Base-by-base conservation (phyloP, 2,329 filamentous ascomycete species). In the Paecilomyces dactylethromorphus region DNA sequence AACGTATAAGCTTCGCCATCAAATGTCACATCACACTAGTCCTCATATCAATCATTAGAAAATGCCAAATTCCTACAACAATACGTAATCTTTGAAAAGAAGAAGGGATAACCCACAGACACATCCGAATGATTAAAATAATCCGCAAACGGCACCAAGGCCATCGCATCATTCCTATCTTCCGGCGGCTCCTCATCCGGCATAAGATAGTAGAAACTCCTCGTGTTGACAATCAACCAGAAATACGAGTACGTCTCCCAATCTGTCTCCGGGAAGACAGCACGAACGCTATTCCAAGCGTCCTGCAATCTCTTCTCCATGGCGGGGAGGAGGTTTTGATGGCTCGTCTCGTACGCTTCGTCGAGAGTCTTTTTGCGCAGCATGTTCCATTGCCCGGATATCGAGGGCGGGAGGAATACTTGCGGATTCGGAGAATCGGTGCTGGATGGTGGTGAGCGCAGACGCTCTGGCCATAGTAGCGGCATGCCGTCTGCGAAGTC, bases 401-500 rank as follows among this genome's bases (percentile, higher is more conserved):
- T 69, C 4, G 70, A 74, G 1, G 76, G 71, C 1, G 76, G 71
- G 3, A 77, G 66, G 24, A 68, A 54, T 54, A 61, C 62, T 1
- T 55, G 13, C 5, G 59, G 31, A 32, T 6, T 63, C 39, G 63
- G 68, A 60, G 68, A 68, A 60, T 66, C 65, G 22, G 71, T 71
- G 53, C n/a, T 57, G 76, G 77, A 1, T 80, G 68, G 29, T 68
- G 69, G 58, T 64, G 64, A 64, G 75, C 68, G 78, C 0, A 83
- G 64, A 0, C 69, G 61, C 12, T 68, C 58, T 3, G 78, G 69
- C 81, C 84, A 87, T 58, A 82, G 73, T 2, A 87, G 69, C 0
- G 85, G 85, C 76, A 87, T 79, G 35, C 78, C 81, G 1, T 74
- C 70, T 64, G 78, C 67, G 60, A 95, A 83, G 64, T 90, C 87